phyloP scores from a whole-genome alignment of 768 basidiomycete species.

The Amylocystis lapponica region DNA sequence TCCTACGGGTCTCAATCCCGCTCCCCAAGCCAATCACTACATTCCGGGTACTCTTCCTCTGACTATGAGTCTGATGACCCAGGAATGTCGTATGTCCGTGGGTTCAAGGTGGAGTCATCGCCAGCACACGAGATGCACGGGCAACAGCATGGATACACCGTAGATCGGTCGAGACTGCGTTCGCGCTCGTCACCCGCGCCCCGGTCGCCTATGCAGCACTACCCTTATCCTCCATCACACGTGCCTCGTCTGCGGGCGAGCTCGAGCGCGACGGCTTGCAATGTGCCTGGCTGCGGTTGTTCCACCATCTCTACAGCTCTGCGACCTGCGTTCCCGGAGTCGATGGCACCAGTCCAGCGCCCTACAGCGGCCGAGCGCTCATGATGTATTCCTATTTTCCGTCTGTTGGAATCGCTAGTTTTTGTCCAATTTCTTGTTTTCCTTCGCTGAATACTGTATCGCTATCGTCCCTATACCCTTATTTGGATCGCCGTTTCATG shows the following conservation, averaged over 20 bases:
- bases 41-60: too few relatives aligned
- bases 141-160: background rate
- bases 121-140: background rate
- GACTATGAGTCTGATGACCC: too few relatives aligned
- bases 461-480: too few relatives aligned
- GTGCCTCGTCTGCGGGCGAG: background rate
- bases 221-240: too few relatives aligned
- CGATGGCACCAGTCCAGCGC: background rate
- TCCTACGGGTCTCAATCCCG: background rate
- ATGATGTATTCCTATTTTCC: too few relatives aligned
- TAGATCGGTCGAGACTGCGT: slow-evolving; percentile 4
- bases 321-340: slow-evolving; percentile 17
- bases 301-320: slow-evolving; percentile 9
- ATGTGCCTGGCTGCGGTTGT: slow-evolving; percentile 6
- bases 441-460: too few relatives aligned
- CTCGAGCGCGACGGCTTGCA: slow-evolving; percentile 5
- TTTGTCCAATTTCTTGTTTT: too few relatives aligned
- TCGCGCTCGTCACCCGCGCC: slow-evolving; percentile 5
- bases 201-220: slow-evolving; percentile 5
- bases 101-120: background rate
- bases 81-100: too few relatives aligned
- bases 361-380: too few relatives aligned
- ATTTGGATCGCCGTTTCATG: too few relatives aligned
- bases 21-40: too few relatives aligned
- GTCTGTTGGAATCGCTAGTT: too few relatives aligned